Evolutionary conservation across 139 green algal genomes (phyloP).

Genomic region (Coelastrella sp.): DNA sequence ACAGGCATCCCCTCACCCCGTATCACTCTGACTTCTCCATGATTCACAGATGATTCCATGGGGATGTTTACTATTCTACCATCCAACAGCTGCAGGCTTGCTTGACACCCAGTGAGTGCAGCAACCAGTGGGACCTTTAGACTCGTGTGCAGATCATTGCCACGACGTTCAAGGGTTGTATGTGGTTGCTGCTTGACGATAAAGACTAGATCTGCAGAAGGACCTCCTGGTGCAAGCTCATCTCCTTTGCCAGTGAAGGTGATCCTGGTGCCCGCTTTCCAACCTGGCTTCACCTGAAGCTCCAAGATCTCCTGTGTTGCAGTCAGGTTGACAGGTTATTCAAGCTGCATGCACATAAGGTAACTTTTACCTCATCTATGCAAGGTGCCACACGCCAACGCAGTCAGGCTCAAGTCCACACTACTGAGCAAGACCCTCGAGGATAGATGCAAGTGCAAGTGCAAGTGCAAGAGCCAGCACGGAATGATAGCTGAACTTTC

Average conservation of each 20-base stretch:
- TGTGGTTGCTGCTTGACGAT: constrained; percentile 92
- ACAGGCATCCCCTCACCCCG: constrained; percentile 89
- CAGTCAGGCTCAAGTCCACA: no score
- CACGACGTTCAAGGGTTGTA: constrained; percentile 80
- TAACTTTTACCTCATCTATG: background rate
- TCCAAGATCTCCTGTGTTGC: constrained; percentile 3
- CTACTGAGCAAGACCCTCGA: background rate
- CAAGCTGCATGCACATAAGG: background rate
- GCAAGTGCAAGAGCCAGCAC: background rate
- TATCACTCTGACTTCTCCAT: constrained; percentile 48
- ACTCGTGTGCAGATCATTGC: constrained; percentile 80
- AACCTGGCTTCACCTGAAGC: constrained; percentile 72
- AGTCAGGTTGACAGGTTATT: background rate
- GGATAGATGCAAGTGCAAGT: background rate
- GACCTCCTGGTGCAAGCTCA: constrained; percentile 72
- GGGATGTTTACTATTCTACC: constrained; percentile 65
- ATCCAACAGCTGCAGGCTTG: constrained; percentile 68
- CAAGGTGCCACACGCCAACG: no score
- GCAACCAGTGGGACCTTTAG: constrained; percentile 61
- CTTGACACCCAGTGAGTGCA: constrained; percentile 56
- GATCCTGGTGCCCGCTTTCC: constrained; percentile 95
- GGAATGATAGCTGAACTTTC: background rate
- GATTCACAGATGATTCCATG: constrained; percentile 53
- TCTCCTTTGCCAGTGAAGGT: constrained; percentile 94
- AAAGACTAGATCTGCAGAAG: constrained; percentile 91